Evolutionary conservation across 2,329 filamentous ascomycete genomes (phyloP), one percentile per base, ranked within the genome.

Genomic region (Fusarium siculi): DNA sequence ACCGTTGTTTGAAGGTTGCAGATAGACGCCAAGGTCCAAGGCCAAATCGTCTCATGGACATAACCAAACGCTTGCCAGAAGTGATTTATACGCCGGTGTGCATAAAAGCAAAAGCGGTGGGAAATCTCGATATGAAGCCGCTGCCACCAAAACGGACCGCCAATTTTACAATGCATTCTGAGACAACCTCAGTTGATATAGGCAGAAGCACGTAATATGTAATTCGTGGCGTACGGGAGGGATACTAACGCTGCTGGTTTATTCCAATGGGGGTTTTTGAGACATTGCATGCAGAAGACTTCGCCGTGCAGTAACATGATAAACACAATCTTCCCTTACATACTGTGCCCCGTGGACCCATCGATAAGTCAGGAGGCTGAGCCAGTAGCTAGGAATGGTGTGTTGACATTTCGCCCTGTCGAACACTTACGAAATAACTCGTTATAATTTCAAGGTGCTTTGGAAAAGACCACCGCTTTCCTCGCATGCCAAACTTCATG

Each of bases 401-500:
- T 5, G 15, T 40, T 54, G 23, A 18, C 10, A 36, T 37, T 36
- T 53, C 21, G 9, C 23, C 11, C 14, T n/a, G 34, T 39, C 9
- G 10, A 53, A 28, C 7, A 53, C 23, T 11, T 21, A 39, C 18
- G 23, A n/a, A 37, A 21, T 37, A 53, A 37, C 16, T 53, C 18
- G 23, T 12, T 39, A 28, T 21, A 37, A 15, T 19, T 19, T 55
- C 25, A 6, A 30, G 25, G 25, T 10, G 16, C 44, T 44, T 43
- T 30, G 34, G 14, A 32, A 42, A 34, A 18, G 21, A 52, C 32
- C 34, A 16, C 36, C 28, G n/a, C n/a, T 56, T 44, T 43, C 28
- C 52, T 58, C 36, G 39, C 39, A 59, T 63, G 42, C 43, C 52
- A 58, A 52, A 55, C 56, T 36, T 42, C 25, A 34, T 42, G 63